These are phyloP conservation scores for Gastrolobium villosum DNA, from an alignment of 306 rosid genomes.

Conservation along the genomic window DNA sequence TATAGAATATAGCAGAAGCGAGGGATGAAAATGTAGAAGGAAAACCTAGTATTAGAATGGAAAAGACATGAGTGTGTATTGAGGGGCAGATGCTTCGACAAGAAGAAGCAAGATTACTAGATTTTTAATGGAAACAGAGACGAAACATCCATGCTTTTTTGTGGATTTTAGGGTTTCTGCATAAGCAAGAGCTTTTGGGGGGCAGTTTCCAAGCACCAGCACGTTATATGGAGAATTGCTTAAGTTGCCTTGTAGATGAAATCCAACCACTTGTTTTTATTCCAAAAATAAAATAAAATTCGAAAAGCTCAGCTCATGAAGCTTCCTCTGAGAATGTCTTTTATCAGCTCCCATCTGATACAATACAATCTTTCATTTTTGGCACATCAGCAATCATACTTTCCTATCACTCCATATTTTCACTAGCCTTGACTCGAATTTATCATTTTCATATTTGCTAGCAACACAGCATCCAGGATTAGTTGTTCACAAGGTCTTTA, in stretches of 20 bases:
- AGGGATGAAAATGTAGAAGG: background rate
- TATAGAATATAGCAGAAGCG: constrained; percentile 22
- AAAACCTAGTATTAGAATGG: background rate
- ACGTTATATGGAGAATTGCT: background rate
- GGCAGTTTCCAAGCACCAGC: background rate
- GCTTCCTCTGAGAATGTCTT: background rate
- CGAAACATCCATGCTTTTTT: constrained; percentile 6
- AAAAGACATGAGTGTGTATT: background rate
- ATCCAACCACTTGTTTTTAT: background rate
- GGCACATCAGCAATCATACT: constrained; percentile 2
- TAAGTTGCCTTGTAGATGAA: background rate
- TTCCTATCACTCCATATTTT: background rate
- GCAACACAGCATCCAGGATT: background rate
- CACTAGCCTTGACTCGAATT: constrained; percentile 1
- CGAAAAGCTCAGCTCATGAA: background rate
- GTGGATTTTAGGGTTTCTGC: background rate
- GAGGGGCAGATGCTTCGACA: constrained; percentile 17
- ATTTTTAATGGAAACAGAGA: background rate
- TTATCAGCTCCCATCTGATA: background rate
- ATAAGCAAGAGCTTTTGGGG: too few relatives aligned
- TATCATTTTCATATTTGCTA: constrained; percentile 16
- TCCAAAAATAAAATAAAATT: background rate
- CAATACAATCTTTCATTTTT: background rate
- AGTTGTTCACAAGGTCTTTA: constrained; percentile 31
- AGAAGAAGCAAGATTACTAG: background rate